Percentiles rank a stretch among this genome's conserved stretches.
Conservation (phyloP, 78 protist species). For the Cavenderia fasciculata region DNA sequence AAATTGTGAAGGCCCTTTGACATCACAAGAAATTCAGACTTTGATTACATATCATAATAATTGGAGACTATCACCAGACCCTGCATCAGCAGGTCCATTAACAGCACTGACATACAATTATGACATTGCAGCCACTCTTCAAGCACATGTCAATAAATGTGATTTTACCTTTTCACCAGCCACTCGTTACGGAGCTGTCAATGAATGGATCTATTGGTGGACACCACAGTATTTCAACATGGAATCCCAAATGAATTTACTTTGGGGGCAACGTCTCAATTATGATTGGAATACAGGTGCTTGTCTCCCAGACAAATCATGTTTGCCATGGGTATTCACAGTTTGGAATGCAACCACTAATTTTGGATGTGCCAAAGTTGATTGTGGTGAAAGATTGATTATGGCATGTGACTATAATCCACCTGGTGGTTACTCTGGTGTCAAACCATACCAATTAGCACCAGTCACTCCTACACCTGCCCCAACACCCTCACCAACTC, state of each 20-base stretch:
- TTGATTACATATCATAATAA: constrained; percentile 16
- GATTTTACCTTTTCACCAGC: background rate
- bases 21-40: background rate
- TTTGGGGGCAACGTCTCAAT: background rate
- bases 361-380: constrained; percentile 25
- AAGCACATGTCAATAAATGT: background rate
- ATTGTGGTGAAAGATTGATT: background rate
- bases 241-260: background rate
- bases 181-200: constrained; percentile 20
- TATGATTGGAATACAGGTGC: constrained; percentile 3
- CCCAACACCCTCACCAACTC: constrained; percentile 1
- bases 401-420: background rate
- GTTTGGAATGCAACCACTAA: constrained; percentile 7
- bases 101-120: background rate
- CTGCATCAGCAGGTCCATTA: background rate
- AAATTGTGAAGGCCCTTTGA: background rate
- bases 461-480: constrained; percentile 9
- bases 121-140: background rate
- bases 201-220: constrained; percentile 17
- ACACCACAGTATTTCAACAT: background rate
- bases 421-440: background rate
- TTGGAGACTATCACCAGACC: background rate
- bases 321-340: background rate
- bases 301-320: background rate
- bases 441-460: background rate